Base-by-base conservation (phyloP, 2,329 filamentous ascomycete species). In the Hysterium pulicare region DNA sequence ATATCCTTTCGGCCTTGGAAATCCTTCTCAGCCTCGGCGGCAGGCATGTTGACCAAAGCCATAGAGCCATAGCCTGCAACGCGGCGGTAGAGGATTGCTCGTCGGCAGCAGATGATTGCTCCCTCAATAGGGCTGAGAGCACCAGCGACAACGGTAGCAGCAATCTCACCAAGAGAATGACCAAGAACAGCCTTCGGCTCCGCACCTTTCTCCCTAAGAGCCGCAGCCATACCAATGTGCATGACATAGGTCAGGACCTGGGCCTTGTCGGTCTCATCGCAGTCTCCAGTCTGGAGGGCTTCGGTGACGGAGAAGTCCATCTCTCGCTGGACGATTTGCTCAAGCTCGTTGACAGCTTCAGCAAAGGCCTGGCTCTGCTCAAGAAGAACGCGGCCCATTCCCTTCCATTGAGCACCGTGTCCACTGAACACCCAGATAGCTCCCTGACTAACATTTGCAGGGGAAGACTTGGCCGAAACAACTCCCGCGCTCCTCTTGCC, bases 81-180 rank as follows among this genome's bases (percentile, higher is more conserved):
- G 13, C 50, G 42, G 1, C 49, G 48, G 37, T 68, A 68, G 2
- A 69, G 46, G 5, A 34, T 47, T 0, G 68, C 67, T 30, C 69
- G 50, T 9, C 59, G 51, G 2, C 59, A 58, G 5, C 69, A 62
- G 19, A 71, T 47, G 2, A 68, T 36, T 1, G 61, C 53, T 0
- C 68, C 70, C 40, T 72, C 67, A 19, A 55, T 44, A 0, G 50
- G 45, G 0, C 58, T 63, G 5, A 70, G 38, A 19, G 50, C 59
- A 5, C 64, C 64, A 15, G 61, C 63, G 2, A 51, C 57, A 6
- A 70, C 66, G 2, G 63, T 49, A 2, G 68, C 69, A 2, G 69
- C 68, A 9, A 70, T 67, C 44, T 72, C 70, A 2, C 70, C 69
- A 2, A 70, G 60, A 0, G 69, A 71, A 40, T 72, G 69, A 1